Evolutionary conservation across 352 stramenopile genomes (phyloP), one percentile per base, ranked within the genome.

Genomic region (Globisporangium middletonii): DNA sequence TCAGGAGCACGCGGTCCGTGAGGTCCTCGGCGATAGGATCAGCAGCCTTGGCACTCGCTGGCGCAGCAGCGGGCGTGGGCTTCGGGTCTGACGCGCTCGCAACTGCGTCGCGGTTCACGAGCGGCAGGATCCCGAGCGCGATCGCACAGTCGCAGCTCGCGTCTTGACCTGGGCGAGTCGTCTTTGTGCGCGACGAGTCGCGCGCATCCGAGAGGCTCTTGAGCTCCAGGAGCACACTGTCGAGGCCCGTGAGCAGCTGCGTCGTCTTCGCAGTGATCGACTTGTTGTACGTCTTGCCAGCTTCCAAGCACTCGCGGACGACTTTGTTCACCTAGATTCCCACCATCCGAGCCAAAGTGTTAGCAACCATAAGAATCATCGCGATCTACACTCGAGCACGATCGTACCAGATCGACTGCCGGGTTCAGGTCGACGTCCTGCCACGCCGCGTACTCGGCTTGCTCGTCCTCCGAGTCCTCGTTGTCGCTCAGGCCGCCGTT

Each of bases 241-340:
- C 83, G 54, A 79, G 92, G n/a, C 81, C 83, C 27, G 72, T 82
- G 55, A 93, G 70, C 27, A 93, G 53, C 63, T 87, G 28, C 30
- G 83, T 88, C 4, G 83, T 93, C 70, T 89, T 91, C 57, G 80
- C 70, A 30, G 80, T 84, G 56, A 93, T 89, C 50, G 79, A 88
- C 58, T 90, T 89, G 68, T 91, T 93, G 69, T 90, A 93, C 30
- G 81, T 88, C 67, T 91, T 90, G 53, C 79, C 83, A 30, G 81
- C 83, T 44, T 94, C 83, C 30, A 92, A 59, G 30, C 77, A 75
- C 19, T 88, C 79, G 16, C 77, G 73, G n/a, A 89, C 66, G 2
- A 94, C 60, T 53, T 74, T 77, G 62, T 75, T 77, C 33, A 85
- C 72, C 73, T 83, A 54, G 27, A 51, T 19, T 41, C 8, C 28